Evolutionary conservation across 108 stramenopile species (phyloP).

Genomic region (Discostella pseudostelligera): DNA sequence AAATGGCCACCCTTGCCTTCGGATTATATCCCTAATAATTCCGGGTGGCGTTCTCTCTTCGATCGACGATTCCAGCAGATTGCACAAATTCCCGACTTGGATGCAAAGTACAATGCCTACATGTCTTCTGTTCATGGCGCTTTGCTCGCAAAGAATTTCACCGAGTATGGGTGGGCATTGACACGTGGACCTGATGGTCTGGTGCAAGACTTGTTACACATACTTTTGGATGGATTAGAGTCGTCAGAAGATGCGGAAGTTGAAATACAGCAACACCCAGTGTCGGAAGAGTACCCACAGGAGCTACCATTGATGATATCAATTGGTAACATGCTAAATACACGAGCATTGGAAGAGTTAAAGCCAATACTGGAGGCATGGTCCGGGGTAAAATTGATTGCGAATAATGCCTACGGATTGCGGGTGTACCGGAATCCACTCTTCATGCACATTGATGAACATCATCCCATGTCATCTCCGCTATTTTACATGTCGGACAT

Average conservation of each 20-base stretch:
- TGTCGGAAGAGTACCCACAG: constrained; percentile 34
- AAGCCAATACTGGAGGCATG: constrained; percentile 68
- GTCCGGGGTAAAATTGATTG: constrained; percentile 54
- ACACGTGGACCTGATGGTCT: constrained; percentile 45
- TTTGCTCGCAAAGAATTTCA: constrained; percentile 58
- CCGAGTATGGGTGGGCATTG: constrained; percentile 58
- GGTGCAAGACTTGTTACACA: constrained; percentile 22
- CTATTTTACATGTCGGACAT: constrained; percentile 84
- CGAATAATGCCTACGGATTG: constrained; percentile 70
- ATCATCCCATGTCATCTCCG: constrained; percentile 79
- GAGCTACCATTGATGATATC: constrained; percentile 43
- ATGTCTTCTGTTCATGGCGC: constrained; percentile 54
- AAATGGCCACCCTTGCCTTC: constrained; percentile 20
- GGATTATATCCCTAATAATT: constrained; percentile 18
- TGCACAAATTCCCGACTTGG: constrained; percentile 39
- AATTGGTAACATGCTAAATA: constrained; percentile 14
- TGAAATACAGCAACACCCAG: constrained; percentile 14
- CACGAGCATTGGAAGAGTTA: constrained; percentile 50
- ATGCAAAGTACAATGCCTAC: constrained; percentile 61
- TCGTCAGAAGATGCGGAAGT: not conserved
- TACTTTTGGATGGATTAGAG: constrained; percentile 15
- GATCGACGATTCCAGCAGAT: constrained; percentile 31
- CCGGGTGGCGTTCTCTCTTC: constrained; percentile 12
- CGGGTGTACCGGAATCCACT: constrained; percentile 74
- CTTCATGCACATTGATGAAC: constrained; percentile 84